These are phyloP conservation scores for Boletus coccyginus DNA, from an alignment of 768 basidiomycete genomes.

Conservation along the genomic window DNA sequence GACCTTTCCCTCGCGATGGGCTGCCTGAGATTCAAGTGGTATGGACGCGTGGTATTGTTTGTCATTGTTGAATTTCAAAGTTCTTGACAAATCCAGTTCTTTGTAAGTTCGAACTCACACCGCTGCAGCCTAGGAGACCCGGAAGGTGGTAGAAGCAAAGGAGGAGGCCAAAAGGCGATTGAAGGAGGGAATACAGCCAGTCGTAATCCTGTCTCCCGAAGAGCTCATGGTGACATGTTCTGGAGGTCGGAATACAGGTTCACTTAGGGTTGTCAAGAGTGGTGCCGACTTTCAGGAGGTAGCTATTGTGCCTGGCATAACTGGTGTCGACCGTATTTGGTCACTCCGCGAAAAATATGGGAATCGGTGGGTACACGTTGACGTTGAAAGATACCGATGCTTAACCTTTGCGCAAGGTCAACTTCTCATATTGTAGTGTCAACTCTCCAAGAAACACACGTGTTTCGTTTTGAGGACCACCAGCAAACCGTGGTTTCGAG, in stretches of 20 bases:
- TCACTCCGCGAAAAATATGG: slow-evolving; percentile 47
- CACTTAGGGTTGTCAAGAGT: slow-evolving; percentile 72
- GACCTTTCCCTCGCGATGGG: background rate
- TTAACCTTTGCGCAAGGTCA: slow-evolving; percentile 33
- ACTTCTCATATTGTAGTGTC: slow-evolving; percentile 62
- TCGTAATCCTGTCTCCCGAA: slow-evolving; percentile 18
- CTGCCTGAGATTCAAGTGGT: too few species aligned
- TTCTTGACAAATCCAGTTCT: slow-evolving; percentile 9
- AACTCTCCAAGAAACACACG: slow-evolving; percentile 50
- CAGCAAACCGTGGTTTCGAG: slow-evolving; percentile 14
- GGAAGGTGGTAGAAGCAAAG: slow-evolving; percentile 1
- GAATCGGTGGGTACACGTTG: slow-evolving; percentile 43
- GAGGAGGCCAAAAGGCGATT: slow-evolving; percentile 16
- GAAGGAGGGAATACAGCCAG: slow-evolving; percentile 27
- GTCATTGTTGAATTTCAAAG: slow-evolving; percentile 21
- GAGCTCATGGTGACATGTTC: slow-evolving; percentile 66
- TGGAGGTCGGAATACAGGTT: slow-evolving; percentile 83
- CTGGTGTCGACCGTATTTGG: slow-evolving; percentile 49
- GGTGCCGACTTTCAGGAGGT: slow-evolving; percentile 78
- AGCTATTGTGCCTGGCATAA: slow-evolving; percentile 57
- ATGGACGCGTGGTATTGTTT: slow-evolving; percentile 20
- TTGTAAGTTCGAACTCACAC: too few species aligned
- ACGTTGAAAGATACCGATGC: background rate
- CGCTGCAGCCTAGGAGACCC: slow-evolving; percentile 17
- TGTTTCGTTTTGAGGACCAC: slow-evolving; percentile 48